Base-by-base conservation (phyloP, 2,329 filamentous ascomycete genomes). In the Aspergillus hiratsukae region DNA sequence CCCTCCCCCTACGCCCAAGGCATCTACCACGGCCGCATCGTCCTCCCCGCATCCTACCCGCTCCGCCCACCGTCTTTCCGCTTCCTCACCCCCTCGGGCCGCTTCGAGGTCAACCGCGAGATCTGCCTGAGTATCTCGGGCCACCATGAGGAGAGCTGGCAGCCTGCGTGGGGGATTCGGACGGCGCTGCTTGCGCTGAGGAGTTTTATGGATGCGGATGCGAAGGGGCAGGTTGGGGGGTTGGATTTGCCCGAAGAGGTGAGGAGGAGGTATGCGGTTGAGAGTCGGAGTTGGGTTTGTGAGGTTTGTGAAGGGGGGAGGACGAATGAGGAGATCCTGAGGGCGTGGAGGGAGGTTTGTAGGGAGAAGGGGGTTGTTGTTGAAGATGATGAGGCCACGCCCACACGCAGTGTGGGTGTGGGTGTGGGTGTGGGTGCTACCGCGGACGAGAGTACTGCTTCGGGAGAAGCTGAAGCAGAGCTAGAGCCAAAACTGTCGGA, bases 101-200 rank as follows among this genome's bases (percentile, higher is more conserved):
- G 94, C 59, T 99, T 99, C 76, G 94, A 97, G 75, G 87, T 91
- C 54, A 99, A 99, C 72, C 86, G 94, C 63, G 93, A 97, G 78
- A 97, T 99, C 65, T 99, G 94, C 71, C 84, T 99, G 17, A 90
- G 86, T 67, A 99, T 97, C 67, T 90, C 86, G 52, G 93, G 92
- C 2, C 93, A 97, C 75, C 94, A 99, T 76, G 94, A 97, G 73
- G 94, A 97, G 78, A 96, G 90, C 17, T 99, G 94, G 94, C 93
- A 97, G 81, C 94, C 94, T 0, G 94, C 94, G 0, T 99, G 94
- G 94, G 94, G 94, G 0, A 88, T 99, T 9, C 83, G 94, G 58
- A 97, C 94, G 3, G 93, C 94, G 17, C 77, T 99, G 55, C 80
- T 85, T 4, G 86, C 85, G 5, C 84, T 97, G 50, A 79, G 94